These are phyloP conservation scores for Cyathus striatus DNA, from an alignment of 768 basidiomycete genomes.

Conservation along the genomic window DNA sequence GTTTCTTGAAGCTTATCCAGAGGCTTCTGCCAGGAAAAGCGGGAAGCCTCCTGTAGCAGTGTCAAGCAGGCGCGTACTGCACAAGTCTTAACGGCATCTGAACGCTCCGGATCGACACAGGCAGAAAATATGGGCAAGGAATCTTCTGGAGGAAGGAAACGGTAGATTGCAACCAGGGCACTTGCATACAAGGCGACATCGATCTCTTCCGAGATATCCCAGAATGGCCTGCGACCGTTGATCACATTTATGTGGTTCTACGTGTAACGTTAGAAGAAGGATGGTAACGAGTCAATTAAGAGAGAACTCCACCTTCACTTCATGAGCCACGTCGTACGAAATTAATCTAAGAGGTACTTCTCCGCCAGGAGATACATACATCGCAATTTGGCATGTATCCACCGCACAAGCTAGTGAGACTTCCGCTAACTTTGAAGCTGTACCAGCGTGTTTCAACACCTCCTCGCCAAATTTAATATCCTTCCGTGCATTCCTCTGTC, in stretches of 20 bases:
- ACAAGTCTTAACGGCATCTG: slow-evolving; percentile 76
- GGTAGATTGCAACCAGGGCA: slow-evolving; percentile 66
- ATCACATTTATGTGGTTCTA: neutral
- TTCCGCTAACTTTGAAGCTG: slow-evolving; percentile 55
- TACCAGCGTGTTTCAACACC: slow-evolving; percentile 51
- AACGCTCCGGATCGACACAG: slow-evolving; percentile 72
- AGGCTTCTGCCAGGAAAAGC: slow-evolving; percentile 52
- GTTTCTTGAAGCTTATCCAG: slow-evolving; percentile 41
- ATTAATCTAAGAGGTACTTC: slow-evolving; percentile 62
- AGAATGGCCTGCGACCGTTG: slow-evolving; percentile 53
- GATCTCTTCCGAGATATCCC: slow-evolving; percentile 64
- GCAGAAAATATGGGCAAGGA: slow-evolving; percentile 52
- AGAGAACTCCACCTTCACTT: slow-evolving; percentile 59
- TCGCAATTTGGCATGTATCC: slow-evolving; percentile 75
- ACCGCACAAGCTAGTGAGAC: slow-evolving; percentile 67
- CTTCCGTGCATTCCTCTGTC: slow-evolving; percentile 32
- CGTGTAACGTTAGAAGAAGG: neutral
- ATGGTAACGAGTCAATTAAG: neutral
- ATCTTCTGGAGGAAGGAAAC: slow-evolving; percentile 63
- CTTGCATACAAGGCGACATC: slow-evolving; percentile 78
- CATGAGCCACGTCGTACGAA: slow-evolving; percentile 71
- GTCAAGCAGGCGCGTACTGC: slow-evolving; percentile 72
- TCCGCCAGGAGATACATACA: slow-evolving; percentile 38
- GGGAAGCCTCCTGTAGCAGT: slow-evolving; percentile 56
- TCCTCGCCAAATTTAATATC: slow-evolving; percentile 61